Conservation (phyloP, 768 basidiomycete species). For the Mycena albidolilacea region DNA sequence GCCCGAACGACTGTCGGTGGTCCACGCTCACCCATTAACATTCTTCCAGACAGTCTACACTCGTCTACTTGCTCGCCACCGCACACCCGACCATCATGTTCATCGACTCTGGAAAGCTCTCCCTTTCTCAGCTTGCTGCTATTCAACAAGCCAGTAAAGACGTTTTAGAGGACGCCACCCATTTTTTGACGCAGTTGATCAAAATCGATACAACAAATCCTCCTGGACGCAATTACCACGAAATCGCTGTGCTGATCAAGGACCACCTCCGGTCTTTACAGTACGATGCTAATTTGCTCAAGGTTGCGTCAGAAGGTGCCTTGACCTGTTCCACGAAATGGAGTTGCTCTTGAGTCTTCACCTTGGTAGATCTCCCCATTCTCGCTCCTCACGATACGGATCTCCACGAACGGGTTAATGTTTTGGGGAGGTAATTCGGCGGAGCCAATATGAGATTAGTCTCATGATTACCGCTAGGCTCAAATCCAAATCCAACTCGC, state of each 20-base stretch:
- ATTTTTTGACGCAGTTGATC: not conserved
- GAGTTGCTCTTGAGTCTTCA: not conserved
- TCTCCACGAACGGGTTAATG: not conserved
- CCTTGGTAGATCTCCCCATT: not conserved
- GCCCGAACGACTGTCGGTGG: too few species aligned
- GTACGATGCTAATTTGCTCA: not conserved
- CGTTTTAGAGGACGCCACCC: not conserved
- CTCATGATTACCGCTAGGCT: not conserved
- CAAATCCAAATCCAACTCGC: conserved; percentile 1
- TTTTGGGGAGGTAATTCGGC: not conserved
- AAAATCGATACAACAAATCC: not conserved
- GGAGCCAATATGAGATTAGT: not conserved
- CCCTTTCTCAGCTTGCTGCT: too few species aligned
- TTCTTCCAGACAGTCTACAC: too few species aligned
- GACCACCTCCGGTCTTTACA: not conserved
- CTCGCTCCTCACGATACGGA: not conserved
- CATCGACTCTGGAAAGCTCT: too few species aligned
- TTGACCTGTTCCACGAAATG: not conserved
- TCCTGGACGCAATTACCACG: not conserved
- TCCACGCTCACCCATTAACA: too few species aligned
- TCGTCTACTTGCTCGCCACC: too few species aligned
- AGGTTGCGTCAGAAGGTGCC: not conserved
- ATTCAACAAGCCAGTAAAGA: too few species aligned
- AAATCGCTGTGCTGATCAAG: not conserved
- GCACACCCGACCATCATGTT: too few species aligned